phyloP scores from a whole-genome alignment of 345 rosid genomes.

The Salix arbutifolia region DNA sequence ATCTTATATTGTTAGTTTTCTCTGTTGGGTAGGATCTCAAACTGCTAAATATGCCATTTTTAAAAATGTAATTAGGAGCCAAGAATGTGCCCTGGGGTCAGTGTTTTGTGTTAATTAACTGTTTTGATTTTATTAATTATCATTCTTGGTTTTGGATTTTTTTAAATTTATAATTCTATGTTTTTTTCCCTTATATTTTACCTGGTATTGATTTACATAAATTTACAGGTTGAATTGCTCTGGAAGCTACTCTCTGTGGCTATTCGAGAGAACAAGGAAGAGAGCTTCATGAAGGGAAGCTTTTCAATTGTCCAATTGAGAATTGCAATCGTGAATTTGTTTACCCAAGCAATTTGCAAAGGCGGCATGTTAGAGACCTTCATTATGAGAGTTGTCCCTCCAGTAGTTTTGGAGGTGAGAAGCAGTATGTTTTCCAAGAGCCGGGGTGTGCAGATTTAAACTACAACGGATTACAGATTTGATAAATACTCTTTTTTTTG shows the following conservation, averaged over 20 bases:
- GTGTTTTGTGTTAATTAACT: background rate
- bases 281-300: slow-evolving; percentile 69
- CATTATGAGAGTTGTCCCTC: slow-evolving; percentile 36
- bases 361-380: slow-evolving; percentile 46
- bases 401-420: slow-evolving; percentile 10
- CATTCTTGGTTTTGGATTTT: background rate
- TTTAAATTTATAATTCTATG: background rate
- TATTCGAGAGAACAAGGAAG: slow-evolving; percentile 36
- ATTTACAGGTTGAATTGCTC: background rate
- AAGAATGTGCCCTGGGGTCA: background rate
- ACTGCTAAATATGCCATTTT: too few species aligned
- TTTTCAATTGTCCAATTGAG: slow-evolving; percentile 62
- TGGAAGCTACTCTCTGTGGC: background rate
- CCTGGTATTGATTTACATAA: background rate
- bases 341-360: slow-evolving; percentile 46
- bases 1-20: background rate
- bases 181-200: background rate
- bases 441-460: slow-evolving; percentile 62
- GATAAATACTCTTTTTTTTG: too few species aligned
- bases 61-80: background rate
- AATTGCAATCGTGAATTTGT: slow-evolving; percentile 50
- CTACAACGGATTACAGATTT: too few species aligned
- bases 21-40: too few species aligned
- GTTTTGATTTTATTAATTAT: background rate
- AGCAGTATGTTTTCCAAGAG: slow-evolving; percentile 55